Percentiles rank a stretch among this genome's conserved stretches.
phyloP scores from a whole-genome alignment of 1,284 basidiomycete genomes.

The Puccinia novopanici region DNA sequence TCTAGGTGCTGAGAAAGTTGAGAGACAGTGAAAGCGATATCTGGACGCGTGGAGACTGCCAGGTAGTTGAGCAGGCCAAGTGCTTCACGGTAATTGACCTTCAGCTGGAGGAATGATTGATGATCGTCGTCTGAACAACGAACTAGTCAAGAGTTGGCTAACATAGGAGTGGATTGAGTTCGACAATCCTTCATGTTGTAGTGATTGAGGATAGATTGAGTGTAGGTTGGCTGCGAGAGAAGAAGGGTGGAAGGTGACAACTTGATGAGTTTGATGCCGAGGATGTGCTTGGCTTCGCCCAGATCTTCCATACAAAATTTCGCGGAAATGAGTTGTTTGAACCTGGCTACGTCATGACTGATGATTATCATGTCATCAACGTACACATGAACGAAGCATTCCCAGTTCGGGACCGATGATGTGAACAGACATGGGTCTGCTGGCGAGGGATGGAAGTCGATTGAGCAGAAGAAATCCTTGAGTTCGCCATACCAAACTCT shows the following conservation, averaged over 20 bases:
- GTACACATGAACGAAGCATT: background rate
- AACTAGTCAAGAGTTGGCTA: background rate
- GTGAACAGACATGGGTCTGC: constrained; percentile 8
- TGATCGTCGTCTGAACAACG: no score
- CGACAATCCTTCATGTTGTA: background rate
- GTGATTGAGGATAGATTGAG: background rate
- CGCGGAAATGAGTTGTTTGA: background rate
- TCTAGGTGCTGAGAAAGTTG: constrained; percentile 14
- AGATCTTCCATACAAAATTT: background rate
- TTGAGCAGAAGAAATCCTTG: background rate
- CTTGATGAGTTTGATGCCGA: background rate
- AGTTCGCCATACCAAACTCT: constrained; percentile 1
- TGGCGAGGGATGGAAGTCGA: background rate
- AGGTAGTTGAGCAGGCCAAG: constrained; percentile 39
- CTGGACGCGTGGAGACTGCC: background rate
- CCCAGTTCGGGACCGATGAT: background rate
- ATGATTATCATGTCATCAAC: background rate
- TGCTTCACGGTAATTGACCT: constrained; percentile 21
- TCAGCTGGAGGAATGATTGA: background rate
- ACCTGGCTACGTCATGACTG: background rate
- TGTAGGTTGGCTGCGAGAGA: background rate
- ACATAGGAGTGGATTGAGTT: background rate
- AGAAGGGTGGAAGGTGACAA: background rate
- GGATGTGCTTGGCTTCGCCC: background rate
- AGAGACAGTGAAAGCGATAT: constrained; percentile 19